A percentile compares a stretch with the other conserved stretches of the same genome.
Conservation (phyloP, 768 basidiomycete species). For the Gelatoporia subvermispora region DNA sequence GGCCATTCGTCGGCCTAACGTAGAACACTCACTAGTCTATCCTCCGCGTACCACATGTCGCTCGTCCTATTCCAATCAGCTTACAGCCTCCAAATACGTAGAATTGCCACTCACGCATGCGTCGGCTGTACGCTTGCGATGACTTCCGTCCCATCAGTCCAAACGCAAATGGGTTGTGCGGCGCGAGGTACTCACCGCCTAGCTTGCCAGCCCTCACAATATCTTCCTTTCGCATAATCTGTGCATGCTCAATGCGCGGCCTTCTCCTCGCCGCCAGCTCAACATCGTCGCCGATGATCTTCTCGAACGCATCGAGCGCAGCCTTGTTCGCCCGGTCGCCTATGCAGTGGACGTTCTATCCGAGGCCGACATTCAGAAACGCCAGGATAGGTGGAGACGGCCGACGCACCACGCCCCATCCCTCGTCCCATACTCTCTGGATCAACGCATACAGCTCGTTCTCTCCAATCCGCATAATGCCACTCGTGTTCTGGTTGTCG, state of each 20-base stretch:
- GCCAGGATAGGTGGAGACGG: neutral
- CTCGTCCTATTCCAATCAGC: conserved; percentile 48
- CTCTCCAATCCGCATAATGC: conserved; percentile 60
- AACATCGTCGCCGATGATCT: conserved; percentile 28
- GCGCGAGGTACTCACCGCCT: conserved; percentile 48
- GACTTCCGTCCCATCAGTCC: conserved; percentile 39
- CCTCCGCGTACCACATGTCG: conserved; percentile 92
- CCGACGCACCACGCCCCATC: conserved; percentile 76
- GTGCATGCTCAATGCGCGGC: conserved; percentile 89
- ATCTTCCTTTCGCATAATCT: conserved; percentile 74
- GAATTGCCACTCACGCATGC: conserved; percentile 63
- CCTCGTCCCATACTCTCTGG: conserved; percentile 60
- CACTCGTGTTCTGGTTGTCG: conserved; percentile 67
- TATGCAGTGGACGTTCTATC: conserved; percentile 82
- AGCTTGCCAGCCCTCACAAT: conserved; percentile 63
- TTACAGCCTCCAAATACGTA: neutral
- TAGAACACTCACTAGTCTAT: conserved; percentile 50
- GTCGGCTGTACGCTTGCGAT: conserved; percentile 92
- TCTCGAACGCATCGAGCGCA: conserved; percentile 80
- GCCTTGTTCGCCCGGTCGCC: conserved; percentile 85
- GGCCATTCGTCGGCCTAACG: neutral
- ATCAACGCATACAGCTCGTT: conserved; percentile 51
- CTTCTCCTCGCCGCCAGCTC: conserved; percentile 44
- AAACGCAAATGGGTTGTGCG: neutral
- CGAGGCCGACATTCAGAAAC: neutral